Conservation (phyloP, 805 yeast species). For the Teunomyces panamensis region DNA sequence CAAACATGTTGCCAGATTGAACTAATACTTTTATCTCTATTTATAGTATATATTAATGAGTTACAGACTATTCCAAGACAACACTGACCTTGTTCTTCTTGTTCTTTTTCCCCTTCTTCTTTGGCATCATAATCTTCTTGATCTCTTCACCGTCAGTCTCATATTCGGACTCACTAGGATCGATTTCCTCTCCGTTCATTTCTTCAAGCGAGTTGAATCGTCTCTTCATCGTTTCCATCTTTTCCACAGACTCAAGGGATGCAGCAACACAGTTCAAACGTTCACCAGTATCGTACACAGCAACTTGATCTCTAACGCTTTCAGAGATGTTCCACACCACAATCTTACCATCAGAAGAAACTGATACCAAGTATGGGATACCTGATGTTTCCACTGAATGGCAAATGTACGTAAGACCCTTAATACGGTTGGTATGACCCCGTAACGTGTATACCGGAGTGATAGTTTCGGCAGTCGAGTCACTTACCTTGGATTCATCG, state of each 20-base stretch:
- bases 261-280: constrained; percentile 82
- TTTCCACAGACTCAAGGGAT: constrained; percentile 76
- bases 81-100: constrained; percentile 36
- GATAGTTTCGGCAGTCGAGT: constrained; percentile 18
- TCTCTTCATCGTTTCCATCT: constrained; percentile 64
- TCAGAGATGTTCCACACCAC: constrained; percentile 78
- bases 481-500: constrained; percentile 26
- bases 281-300: constrained; percentile 88
- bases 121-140: constrained; percentile 54
- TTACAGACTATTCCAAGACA: constrained; percentile 46
- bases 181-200: constrained; percentile 13
- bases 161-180: constrained; percentile 60
- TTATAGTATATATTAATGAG: background rate
- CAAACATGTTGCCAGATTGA: constrained; percentile 75
- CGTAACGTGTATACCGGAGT: constrained; percentile 57
- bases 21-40: background rate
- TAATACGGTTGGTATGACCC: constrained; percentile 86
- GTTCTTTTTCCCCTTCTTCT: constrained; percentile 39
- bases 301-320: constrained; percentile 67
- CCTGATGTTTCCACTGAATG: constrained; percentile 33
- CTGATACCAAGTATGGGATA: constrained; percentile 61
- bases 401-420: constrained; percentile 60
- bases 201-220: constrained; percentile 36
- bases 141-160: constrained; percentile 74
- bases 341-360: constrained; percentile 90